Conservation (phyloP, 2,329 filamentous ascomycete genomes). For the Reticulascus tulasneorum region DNA sequence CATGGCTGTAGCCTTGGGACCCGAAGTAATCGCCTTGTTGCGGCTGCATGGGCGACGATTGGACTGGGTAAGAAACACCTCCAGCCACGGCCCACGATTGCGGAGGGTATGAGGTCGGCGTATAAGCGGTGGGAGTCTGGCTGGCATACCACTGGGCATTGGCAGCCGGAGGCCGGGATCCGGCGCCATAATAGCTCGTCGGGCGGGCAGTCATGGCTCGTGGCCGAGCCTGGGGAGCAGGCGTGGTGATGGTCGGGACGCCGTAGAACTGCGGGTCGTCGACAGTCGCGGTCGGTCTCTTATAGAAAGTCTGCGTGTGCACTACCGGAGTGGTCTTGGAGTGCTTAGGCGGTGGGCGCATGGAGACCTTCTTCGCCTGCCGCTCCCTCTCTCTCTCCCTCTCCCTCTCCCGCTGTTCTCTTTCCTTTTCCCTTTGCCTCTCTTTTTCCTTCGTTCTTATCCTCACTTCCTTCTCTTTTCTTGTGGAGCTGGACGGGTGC, state of each 20-base stretch:
- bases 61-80: slow-evolving; percentile 4
- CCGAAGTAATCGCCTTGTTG: slow-evolving; percentile 11
- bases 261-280: slow-evolving; percentile 37
- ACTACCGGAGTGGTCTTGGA: slow-evolving; percentile 31
- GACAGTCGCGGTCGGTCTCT: slow-evolving; percentile 22
- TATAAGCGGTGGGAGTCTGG: slow-evolving; percentile 1
- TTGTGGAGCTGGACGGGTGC: slow-evolving; percentile 27
- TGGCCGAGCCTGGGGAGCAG: slow-evolving; percentile 24
- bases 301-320: slow-evolving; percentile 15
- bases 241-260: slow-evolving; percentile 22
- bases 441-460: slow-evolving; percentile 20
- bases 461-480: slow-evolving; percentile 26
- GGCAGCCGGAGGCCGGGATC: slow-evolving; percentile 12
- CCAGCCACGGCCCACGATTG: slow-evolving; percentile 7
- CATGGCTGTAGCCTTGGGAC: slow-evolving; percentile 13
- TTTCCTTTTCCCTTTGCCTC: slow-evolving; percentile 20
- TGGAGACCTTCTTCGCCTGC: slow-evolving; percentile 16
- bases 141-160: slow-evolving; percentile 13
- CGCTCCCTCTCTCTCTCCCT: slow-evolving; percentile 19
- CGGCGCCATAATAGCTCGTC: slow-evolving; percentile 14
- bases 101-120: slow-evolving; percentile 2
- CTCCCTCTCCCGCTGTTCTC: slow-evolving; percentile 19
- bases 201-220: slow-evolving; percentile 12
- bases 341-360: slow-evolving; percentile 29
- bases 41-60: slow-evolving; percentile 2